phyloP scores from a whole-genome alignment of 495 filamentous ascomycete species.

The Neurospora sp. region DNA sequence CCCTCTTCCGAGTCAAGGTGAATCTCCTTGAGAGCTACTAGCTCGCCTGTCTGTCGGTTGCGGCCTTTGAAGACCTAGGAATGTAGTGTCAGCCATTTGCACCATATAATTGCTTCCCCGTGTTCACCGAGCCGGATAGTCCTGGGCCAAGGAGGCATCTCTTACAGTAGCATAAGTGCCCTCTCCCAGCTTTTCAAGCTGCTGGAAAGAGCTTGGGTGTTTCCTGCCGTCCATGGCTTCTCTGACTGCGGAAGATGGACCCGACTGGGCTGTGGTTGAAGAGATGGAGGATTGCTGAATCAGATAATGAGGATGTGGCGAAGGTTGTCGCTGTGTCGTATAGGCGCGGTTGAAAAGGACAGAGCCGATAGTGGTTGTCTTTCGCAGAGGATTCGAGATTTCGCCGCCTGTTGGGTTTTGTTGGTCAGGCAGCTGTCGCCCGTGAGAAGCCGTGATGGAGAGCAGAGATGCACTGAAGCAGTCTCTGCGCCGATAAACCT shows the following conservation, averaged over 20 bases:
- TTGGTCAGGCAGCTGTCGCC: constrained; percentile 8
- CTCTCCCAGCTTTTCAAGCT: constrained; percentile 97
- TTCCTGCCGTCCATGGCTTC: constrained; percentile 73
- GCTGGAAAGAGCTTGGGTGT: constrained; percentile 92
- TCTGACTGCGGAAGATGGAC: neutral
- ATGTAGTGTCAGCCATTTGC: neutral
- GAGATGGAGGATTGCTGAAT: constrained; percentile 11
- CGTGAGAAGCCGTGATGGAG: constrained; percentile 22
- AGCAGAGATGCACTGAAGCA: constrained; percentile 19
- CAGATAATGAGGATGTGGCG: constrained; percentile 10
- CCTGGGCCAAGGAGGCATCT: constrained; percentile 8
- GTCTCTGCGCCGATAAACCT: constrained; percentile 11
- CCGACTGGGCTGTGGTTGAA: neutral
- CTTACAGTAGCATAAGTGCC: constrained; percentile 96
- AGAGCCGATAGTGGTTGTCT: constrained; percentile 26
- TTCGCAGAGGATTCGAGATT: neutral
- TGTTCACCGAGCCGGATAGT: neutral
- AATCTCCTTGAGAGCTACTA: constrained; percentile 97
- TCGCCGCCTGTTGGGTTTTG: constrained; percentile 2
- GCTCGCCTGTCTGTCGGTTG: constrained; percentile 90
- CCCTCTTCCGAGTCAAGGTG: constrained; percentile 98
- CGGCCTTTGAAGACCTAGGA: constrained; percentile 91
- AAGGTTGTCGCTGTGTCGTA: constrained; percentile 17
- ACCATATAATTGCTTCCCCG: neutral
- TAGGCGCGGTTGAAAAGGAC: constrained; percentile 33